Percentiles rank a stretch among this genome's conserved stretches.
These are phyloP conservation scores for Pseudogymnoascus sp. DNA, from an alignment of 2,329 filamentous ascomycete species.

Conservation along the genomic window DNA sequence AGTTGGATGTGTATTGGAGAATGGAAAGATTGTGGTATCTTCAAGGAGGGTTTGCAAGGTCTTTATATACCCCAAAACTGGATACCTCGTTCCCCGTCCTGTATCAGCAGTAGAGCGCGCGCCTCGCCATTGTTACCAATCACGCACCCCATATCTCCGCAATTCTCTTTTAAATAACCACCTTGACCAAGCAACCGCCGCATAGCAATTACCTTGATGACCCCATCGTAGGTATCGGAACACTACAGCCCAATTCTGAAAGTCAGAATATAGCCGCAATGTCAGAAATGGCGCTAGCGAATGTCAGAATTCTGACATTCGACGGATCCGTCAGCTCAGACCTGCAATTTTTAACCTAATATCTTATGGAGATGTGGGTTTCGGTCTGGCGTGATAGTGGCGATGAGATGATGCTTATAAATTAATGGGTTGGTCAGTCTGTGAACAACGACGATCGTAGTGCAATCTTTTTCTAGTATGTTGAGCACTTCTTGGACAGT, in stretches of 20 bases:
- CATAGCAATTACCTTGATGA: background rate
- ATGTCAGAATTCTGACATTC: constrained; percentile 3
- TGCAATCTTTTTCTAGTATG: background rate
- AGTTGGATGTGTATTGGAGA: background rate
- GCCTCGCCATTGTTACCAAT: background rate
- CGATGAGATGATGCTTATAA: background rate
- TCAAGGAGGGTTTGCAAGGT: background rate
- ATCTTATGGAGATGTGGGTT: background rate
- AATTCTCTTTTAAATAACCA: background rate
- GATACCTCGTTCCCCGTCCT: background rate
- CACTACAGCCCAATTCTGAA: background rate
- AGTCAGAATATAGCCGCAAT: constrained; percentile 1
- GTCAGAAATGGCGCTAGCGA: background rate
- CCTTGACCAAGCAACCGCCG: background rate
- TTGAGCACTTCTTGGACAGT: background rate
- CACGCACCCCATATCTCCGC: background rate
- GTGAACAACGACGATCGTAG: background rate
- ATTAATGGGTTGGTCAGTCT: background rate
- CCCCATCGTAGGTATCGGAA: background rate
- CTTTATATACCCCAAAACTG: background rate
- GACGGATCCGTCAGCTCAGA: background rate
- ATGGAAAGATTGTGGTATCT: background rate
- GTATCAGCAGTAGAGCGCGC: background rate
- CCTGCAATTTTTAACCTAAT: background rate
- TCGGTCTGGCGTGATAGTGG: background rate